A percentile compares a stretch with the other conserved stretches of the same genome.
Conservation (phyloP, 169 alveolate genomes). For the Plasmodium sp. region DNA sequence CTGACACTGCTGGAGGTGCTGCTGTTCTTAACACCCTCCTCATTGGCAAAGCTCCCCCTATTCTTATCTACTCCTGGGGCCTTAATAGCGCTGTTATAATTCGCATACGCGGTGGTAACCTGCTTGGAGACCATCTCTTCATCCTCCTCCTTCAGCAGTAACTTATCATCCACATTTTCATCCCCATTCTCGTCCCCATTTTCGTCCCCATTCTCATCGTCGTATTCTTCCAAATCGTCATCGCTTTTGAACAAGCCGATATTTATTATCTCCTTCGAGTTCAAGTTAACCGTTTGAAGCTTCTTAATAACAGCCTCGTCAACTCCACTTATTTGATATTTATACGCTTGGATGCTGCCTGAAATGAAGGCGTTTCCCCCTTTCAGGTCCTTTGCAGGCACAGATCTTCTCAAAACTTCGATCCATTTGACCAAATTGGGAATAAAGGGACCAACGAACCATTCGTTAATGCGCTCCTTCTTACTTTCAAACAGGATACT, state of each 20-base stretch:
- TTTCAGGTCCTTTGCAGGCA: constrained; percentile 6
- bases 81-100: constrained; percentile 23
- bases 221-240: constrained; percentile 22
- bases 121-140: background rate
- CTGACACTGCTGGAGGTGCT: background rate
- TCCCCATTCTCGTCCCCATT: background rate
- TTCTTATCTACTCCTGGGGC: background rate
- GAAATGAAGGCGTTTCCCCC: background rate
- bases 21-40: background rate
- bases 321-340: constrained; percentile 50
- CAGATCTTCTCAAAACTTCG: constrained; percentile 42
- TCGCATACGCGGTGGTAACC: background rate
- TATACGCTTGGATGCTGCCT: constrained; percentile 27
- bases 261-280: constrained; percentile 72
- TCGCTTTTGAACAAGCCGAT: constrained; percentile 67
- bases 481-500: constrained; percentile 73
- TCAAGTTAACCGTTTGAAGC: constrained; percentile 77
- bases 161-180: background rate
- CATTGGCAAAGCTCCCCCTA: background rate
- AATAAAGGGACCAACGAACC: constrained; percentile 74
- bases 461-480: constrained; percentile 58
- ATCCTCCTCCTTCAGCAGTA: constrained; percentile 8
- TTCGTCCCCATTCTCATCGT: background rate
- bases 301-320: constrained; percentile 52
- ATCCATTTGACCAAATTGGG: constrained; percentile 80